Percentiles rank a stretch among this genome's conserved stretches.
Evolutionary conservation across 2,329 filamentous ascomycete species (phyloP).

Genomic region (Fusarium liriodendri): DNA sequence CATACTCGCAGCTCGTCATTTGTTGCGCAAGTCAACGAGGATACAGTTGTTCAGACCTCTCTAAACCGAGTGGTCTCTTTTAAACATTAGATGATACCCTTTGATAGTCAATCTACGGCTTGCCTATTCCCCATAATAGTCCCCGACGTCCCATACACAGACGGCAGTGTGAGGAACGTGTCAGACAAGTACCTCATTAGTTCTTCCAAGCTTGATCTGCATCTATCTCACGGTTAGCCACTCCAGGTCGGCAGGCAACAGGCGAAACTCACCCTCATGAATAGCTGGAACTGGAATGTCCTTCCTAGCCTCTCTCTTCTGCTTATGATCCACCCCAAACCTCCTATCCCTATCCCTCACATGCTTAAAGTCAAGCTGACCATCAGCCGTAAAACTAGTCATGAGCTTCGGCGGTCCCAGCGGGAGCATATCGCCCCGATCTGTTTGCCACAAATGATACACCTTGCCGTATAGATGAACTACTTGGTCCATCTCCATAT

Average conservation of each 20-base stretch:
- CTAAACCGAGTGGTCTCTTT: not conserved
- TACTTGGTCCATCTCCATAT: slow-evolving; percentile 82
- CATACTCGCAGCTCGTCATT: not conserved
- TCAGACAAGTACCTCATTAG: not conserved
- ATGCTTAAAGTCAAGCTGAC: slow-evolving; percentile 59
- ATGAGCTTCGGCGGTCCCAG: slow-evolving; percentile 65
- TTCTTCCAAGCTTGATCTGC: slow-evolving; percentile 41
- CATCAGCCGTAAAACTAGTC: slow-evolving; percentile 63
- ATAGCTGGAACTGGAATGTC: slow-evolving; percentile 55
- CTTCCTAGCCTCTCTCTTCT: slow-evolving; percentile 58
- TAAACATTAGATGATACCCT: slow-evolving; percentile 29
- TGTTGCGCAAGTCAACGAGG: not conserved
- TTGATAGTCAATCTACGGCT: slow-evolving; percentile 1
- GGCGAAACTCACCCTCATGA: slow-evolving; percentile 51
- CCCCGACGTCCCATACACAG: not conserved
- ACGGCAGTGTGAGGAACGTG: not conserved
- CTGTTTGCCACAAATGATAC: slow-evolving; percentile 89
- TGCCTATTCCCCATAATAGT: not conserved
- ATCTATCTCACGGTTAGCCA: slow-evolving; percentile 29
- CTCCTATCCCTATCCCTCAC: slow-evolving; percentile 58
- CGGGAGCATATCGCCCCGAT: slow-evolving; percentile 72
- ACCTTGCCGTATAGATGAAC: slow-evolving; percentile 83
- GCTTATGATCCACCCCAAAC: slow-evolving; percentile 58
- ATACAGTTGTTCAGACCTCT: not conserved
- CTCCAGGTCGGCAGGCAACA: fast-evolving